Conservation (phyloP, 805 yeast genomes). For the Sugiyamaella chiloensis region DNA sequence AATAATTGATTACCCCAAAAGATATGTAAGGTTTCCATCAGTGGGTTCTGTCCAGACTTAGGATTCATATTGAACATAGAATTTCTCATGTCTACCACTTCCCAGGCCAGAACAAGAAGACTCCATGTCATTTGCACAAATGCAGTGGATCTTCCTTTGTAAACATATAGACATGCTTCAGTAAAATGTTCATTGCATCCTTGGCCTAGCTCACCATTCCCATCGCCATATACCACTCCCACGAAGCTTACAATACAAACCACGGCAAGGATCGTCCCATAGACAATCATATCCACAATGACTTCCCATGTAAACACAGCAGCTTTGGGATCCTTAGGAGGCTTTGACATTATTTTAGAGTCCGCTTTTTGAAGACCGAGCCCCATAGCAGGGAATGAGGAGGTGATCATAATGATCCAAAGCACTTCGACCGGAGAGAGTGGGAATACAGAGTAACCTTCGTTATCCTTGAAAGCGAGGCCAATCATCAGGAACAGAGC, state of each 20-base stretch:
- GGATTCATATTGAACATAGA: conserved; percentile 49
- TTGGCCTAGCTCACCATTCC: conserved; percentile 60
- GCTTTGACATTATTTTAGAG: conserved; percentile 59
- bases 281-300: conserved; percentile 63
- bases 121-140: conserved; percentile 87
- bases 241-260: conserved; percentile 67
- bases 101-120: conserved; percentile 79
- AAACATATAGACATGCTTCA: conserved; percentile 57
- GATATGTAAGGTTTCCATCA: conserved; percentile 49
- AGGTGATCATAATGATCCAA: conserved; percentile 76
- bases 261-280: conserved; percentile 71
- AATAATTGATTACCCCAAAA: conserved; percentile 72
- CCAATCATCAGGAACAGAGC: conserved; percentile 69
- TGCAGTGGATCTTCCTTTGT: conserved; percentile 70
- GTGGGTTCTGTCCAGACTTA: background rate
- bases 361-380: conserved; percentile 65
- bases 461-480: conserved; percentile 61
- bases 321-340: conserved; percentile 55
- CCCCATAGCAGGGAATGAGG: conserved; percentile 84
- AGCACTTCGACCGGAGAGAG: conserved; percentile 75
- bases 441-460: conserved; percentile 74
- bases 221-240: conserved; percentile 62
- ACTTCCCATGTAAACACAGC: conserved; percentile 66
- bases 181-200: conserved; percentile 55
- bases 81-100: conserved; percentile 66